Evolutionary conservation across 345 rosid species (phyloP).

Genomic region (Citrus hindsii): DNA sequence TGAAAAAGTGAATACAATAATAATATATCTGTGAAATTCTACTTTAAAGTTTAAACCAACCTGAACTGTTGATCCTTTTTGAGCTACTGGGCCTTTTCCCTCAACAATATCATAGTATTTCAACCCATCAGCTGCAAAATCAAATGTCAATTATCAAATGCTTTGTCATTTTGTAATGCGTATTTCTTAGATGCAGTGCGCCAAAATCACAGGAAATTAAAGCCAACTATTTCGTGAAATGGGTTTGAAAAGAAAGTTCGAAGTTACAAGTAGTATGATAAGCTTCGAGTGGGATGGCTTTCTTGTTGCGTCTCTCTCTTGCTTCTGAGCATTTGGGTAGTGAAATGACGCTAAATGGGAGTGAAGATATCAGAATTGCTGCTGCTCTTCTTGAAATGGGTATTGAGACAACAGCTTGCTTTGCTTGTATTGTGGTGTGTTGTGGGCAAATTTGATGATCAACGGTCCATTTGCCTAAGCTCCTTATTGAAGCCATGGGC

Average conservation of each 20-base stretch:
- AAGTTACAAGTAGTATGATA: conserved; percentile 55
- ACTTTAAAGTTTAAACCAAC: conserved; percentile 24
- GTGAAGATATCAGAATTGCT: conserved; percentile 40
- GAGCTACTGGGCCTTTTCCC: conserved; percentile 81
- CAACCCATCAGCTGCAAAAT: conserved; percentile 63
- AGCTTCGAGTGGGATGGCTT: conserved; percentile 64
- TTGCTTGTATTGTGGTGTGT: conserved; percentile 9
- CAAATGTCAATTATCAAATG: background rate
- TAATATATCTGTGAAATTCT: background rate
- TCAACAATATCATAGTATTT: conserved; percentile 76
- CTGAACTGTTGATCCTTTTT: conserved; percentile 72
- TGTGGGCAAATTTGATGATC: conserved; percentile 19
- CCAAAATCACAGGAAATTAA: background rate
- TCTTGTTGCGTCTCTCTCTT: conserved; percentile 78
- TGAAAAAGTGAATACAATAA: background rate
- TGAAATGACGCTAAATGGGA: conserved; percentile 42
- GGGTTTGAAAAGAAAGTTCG: conserved; percentile 6
- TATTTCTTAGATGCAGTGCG: background rate
- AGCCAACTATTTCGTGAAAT: background rate
- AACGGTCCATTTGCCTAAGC: conserved; percentile 26
- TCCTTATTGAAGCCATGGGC: conserved; percentile 43
- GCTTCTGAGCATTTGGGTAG: conserved; percentile 55
- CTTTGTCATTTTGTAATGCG: background rate
- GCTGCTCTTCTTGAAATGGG: conserved; percentile 62
- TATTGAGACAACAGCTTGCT: conserved; percentile 28